phyloP scores from a whole-genome alignment of 345 rosid genomes.

The Lepidium didymum region DNA sequence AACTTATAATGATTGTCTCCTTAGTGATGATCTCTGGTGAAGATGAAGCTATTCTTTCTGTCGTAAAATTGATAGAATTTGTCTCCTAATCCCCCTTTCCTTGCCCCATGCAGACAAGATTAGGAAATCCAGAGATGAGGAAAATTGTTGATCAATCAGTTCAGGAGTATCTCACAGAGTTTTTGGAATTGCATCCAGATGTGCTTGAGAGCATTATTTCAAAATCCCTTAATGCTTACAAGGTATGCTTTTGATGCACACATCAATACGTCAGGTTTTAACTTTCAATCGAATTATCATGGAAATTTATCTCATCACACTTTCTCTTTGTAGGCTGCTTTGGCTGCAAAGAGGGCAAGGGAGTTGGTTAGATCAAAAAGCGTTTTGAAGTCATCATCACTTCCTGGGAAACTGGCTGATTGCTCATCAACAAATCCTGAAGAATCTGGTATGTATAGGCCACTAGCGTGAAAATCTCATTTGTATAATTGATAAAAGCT shows the following conservation, averaged over 20 bases:
- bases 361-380: constrained; percentile 92
- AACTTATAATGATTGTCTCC: constrained; percentile 1
- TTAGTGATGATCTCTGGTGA: background rate
- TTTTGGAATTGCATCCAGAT: constrained; percentile 93
- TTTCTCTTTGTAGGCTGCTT: constrained; percentile 68
- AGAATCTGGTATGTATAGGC: constrained; percentile 60
- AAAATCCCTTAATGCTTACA: constrained; percentile 88
- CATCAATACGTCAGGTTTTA: background rate
- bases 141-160: constrained; percentile 89
- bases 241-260: constrained; percentile 44
- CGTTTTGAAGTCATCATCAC: constrained; percentile 84
- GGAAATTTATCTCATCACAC: constrained; percentile 1
- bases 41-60: background rate
- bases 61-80: constrained; percentile 1
- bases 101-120: constrained; percentile 61
- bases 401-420: constrained; percentile 98
- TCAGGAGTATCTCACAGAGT: constrained; percentile 93
- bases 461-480: background rate
- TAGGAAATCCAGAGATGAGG: constrained; percentile 99
- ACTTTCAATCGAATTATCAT: background rate
- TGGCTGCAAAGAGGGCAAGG: constrained; percentile 97
- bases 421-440: constrained; percentile 90
- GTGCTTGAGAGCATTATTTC: constrained; percentile 86
- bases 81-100: background rate
- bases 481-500: background rate